A percentile compares a stretch with the other conserved stretches of the same genome.
phyloP scores from a whole-genome alignment of 2,329 filamentous ascomycete species.

The Phialophora expanda region DNA sequence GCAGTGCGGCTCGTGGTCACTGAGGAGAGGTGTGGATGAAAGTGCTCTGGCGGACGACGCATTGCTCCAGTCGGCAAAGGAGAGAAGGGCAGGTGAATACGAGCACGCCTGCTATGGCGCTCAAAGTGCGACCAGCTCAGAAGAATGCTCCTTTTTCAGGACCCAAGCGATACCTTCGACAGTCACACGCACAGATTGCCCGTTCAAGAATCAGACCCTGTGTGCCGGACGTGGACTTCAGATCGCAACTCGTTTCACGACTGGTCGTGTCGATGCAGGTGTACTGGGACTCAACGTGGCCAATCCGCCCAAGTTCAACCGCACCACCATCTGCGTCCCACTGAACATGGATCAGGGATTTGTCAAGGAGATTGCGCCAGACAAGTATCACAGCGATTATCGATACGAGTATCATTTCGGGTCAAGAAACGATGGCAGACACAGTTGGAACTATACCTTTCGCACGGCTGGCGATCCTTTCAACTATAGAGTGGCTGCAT shows the following conservation, averaged over 20 bases:
- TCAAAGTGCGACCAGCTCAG: neutral
- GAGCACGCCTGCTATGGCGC: slow-evolving; percentile 14
- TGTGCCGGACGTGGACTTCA: slow-evolving; percentile 10
- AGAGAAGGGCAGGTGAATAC: slow-evolving; percentile 25
- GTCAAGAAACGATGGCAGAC: too few relatives aligned
- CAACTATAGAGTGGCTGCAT: too few relatives aligned
- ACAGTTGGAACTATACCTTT: too few relatives aligned
- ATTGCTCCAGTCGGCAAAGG: slow-evolving; percentile 17
- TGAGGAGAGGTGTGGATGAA: neutral
- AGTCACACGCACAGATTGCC: neutral
- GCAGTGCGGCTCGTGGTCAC: slow-evolving; percentile 4
- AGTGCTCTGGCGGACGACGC: neutral
- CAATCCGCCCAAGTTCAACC: slow-evolving; percentile 18
- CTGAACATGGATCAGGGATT: slow-evolving; percentile 16
- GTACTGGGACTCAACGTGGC: slow-evolving; percentile 11
- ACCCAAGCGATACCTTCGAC: slow-evolving; percentile 11
- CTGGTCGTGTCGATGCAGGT: slow-evolving; percentile 17
- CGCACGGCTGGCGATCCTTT: too few relatives aligned
- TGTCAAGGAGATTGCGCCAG: neutral
- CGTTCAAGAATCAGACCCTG: neutral
- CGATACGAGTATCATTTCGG: too few relatives aligned
- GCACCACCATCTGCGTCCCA: slow-evolving; percentile 13
- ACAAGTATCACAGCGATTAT: neutral
- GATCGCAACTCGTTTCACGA: slow-evolving; percentile 13
- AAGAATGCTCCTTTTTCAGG: slow-evolving; percentile 10